A percentile compares a stretch with the other conserved stretches of the same genome.
These are phyloP conservation scores for Bondarzewia mesenterica DNA, from an alignment of 1,284 basidiomycete genomes.

Conservation along the genomic window DNA sequence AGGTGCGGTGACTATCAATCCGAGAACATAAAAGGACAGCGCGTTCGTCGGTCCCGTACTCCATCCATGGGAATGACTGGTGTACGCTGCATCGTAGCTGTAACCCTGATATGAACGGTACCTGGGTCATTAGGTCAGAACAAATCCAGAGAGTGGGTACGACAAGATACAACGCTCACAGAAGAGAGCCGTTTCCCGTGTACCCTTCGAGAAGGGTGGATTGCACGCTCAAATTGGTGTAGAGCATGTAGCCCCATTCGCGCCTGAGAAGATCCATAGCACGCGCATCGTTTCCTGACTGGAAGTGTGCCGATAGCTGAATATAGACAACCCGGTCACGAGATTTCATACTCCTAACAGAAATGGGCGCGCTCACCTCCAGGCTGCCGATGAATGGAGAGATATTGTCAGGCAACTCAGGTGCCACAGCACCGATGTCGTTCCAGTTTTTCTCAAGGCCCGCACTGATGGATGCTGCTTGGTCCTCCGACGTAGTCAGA, in stretches of 20 bases:
- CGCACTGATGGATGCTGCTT: slow-evolving; percentile 33
- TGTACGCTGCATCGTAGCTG: slow-evolving; percentile 39
- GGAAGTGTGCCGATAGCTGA: slow-evolving; percentile 44
- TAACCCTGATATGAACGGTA: slow-evolving; percentile 41
- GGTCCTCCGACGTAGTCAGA: slow-evolving; percentile 31
- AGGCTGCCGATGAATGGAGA: slow-evolving; percentile 43
- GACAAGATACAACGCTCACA: slow-evolving; percentile 22
- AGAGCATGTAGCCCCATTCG: slow-evolving; percentile 49
- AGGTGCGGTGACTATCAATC: slow-evolving; percentile 30
- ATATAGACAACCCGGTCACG: neutral
- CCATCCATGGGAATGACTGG: slow-evolving; percentile 34
- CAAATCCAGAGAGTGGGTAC: neutral
- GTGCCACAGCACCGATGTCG: slow-evolving; percentile 37
- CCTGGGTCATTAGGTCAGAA: slow-evolving; percentile 14
- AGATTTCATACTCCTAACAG: neutral
- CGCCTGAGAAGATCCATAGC: slow-evolving; percentile 39
- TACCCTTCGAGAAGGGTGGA: slow-evolving; percentile 45
- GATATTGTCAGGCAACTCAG: slow-evolving; percentile 44
- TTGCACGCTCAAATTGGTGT: slow-evolving; percentile 41
- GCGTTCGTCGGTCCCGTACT: slow-evolving; percentile 27
- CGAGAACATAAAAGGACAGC: slow-evolving; percentile 36
- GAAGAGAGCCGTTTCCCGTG: slow-evolving; percentile 41
- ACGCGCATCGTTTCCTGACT: slow-evolving; percentile 35
- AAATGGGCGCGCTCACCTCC: slow-evolving; percentile 26
- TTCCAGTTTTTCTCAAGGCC: slow-evolving; percentile 42